Evolutionary conservation across 805 yeast genomes (phyloP).

Genomic region (Wickerhamiella dianesei): DNA sequence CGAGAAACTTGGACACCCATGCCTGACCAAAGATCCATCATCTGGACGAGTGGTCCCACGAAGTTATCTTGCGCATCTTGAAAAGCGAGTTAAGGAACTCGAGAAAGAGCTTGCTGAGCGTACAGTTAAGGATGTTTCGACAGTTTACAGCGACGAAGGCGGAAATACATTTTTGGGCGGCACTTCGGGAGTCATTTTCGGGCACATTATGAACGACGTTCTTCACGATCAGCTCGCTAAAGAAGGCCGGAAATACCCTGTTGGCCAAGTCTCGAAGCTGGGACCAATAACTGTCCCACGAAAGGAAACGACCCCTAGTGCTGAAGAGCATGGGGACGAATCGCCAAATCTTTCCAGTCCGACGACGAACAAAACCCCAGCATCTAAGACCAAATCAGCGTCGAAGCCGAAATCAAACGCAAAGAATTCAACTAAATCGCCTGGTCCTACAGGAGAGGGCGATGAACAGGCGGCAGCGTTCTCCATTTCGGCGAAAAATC

Average conservation of each 20-base stretch:
- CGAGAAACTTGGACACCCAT: conserved; percentile 50
- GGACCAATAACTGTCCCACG: conserved; percentile 1
- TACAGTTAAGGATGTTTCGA: conserved; percentile 22
- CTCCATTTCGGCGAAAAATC: neutral
- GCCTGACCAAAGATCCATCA: conserved; percentile 76
- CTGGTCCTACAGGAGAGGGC: neutral
- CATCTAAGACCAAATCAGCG: neutral
- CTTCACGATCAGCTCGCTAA: conserved; percentile 11
- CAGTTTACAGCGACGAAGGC: neutral
- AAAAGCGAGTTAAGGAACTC: conserved; percentile 45
- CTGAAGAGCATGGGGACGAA: neutral
- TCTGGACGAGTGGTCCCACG: conserved; percentile 81
- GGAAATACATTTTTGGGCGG: conserved; percentile 9
- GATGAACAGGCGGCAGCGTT: neutral
- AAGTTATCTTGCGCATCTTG: conserved; percentile 53
- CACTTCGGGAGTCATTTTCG: conserved; percentile 9
- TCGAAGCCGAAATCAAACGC: neutral
- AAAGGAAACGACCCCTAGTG: neutral
- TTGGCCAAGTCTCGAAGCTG: neutral
- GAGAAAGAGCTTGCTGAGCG: conserved; percentile 37
- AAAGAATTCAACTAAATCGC: neutral
- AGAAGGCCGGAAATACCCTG: conserved; percentile 2
- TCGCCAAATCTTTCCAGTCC: neutral
- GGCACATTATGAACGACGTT: conserved; percentile 8
- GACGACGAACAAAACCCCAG: too few species aligned